Conservation (phyloP, 768 basidiomycete species). For the Pisolithus marmoratus region DNA sequence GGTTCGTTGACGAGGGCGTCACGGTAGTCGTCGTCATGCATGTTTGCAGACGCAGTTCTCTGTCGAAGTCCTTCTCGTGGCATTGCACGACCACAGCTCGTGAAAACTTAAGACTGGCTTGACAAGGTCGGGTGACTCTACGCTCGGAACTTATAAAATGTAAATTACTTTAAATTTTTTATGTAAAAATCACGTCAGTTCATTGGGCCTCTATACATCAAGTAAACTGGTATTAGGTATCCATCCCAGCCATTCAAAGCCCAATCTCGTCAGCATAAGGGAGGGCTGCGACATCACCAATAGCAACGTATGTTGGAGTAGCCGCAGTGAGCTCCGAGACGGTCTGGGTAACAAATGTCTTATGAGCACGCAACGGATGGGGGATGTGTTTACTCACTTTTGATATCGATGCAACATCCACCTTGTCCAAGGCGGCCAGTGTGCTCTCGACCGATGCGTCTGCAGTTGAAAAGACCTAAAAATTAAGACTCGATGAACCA, state of each 20-base stretch:
- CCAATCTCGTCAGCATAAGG: conserved; percentile 85
- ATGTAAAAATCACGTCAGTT: no score
- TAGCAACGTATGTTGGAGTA: conserved; percentile 83
- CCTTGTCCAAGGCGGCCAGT: conserved; percentile 65
- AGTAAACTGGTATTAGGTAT: background rate
- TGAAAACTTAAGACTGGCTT: no score
- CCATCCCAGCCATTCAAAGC: conserved; percentile 39
- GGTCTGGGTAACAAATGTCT: conserved; percentile 36
- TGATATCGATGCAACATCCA: conserved; percentile 59
- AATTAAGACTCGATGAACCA: background rate
- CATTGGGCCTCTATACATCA: background rate
- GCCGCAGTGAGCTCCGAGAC: conserved; percentile 59
- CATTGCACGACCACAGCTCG: conserved; percentile 13
- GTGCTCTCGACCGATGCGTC: conserved; percentile 53
- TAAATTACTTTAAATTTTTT: no score
- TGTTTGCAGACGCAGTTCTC: conserved; percentile 8
- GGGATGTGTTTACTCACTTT: conserved; percentile 45
- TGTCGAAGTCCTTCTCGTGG: conserved; percentile 17
- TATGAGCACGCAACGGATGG: background rate
- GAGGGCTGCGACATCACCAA: conserved; percentile 71
- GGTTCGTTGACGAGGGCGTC: conserved; percentile 4
- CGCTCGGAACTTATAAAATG: no score
- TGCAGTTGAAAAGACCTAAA: conserved; percentile 56
- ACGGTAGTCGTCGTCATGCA: background rate
- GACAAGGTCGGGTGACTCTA: no score